Percentiles rank a stretch among this genome's conserved stretches.
phyloP scores from a whole-genome alignment of 192 early-diverging fungal genomes.

The Rhizophagus prolifer region DNA sequence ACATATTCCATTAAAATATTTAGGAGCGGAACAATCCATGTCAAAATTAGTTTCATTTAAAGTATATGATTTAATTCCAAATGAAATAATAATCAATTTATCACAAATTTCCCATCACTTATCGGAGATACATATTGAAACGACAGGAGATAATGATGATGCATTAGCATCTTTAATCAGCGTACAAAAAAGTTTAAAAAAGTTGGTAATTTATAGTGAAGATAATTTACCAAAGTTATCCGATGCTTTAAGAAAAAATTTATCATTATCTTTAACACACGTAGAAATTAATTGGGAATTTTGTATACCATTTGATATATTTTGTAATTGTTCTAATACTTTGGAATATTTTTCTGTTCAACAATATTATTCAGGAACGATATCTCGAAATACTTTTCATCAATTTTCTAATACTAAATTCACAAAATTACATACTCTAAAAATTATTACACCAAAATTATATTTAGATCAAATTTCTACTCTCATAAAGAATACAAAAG shows the following conservation, averaged over 20 bases:
- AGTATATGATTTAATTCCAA: neutral
- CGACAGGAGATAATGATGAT: constrained; percentile 1
- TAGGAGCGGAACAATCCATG: neutral
- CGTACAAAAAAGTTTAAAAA: neutral
- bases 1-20: constrained; percentile 2
- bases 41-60: neutral
- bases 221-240: neutral
- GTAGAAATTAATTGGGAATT: constrained; percentile 7
- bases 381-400: neutral
- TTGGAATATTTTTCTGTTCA: neutral
- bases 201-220: neutral
- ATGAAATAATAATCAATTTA: neutral
- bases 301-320: neutral
- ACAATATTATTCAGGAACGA: neutral
- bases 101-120: neutral
- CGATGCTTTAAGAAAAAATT: neutral
- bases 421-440: neutral
- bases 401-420: neutral
- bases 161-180: neutral
- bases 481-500: neutral
- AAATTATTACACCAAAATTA: constrained; percentile 2
- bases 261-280: neutral
- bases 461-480: constrained; percentile 1
- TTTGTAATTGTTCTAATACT: neutral
- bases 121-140: neutral